Evolutionary conservation across 1,284 basidiomycete genomes (phyloP).

Genomic region (Malassezia sympodialis): DNA sequence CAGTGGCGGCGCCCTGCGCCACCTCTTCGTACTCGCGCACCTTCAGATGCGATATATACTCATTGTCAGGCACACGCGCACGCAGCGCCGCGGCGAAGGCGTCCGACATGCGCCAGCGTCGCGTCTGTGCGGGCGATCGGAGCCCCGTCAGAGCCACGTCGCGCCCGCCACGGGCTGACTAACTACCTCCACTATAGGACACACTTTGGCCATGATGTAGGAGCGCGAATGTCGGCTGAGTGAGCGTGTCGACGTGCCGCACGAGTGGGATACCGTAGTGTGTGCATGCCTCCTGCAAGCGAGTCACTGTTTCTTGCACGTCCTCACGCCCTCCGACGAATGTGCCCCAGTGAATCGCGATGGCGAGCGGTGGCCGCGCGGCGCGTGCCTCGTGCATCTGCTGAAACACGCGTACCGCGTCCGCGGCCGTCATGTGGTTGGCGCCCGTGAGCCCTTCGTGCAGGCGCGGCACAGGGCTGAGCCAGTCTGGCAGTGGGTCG

Average conservation of each 20-base stretch:
- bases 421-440: conserved; percentile 40
- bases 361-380: conserved; percentile 5
- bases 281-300: conserved; percentile 11
- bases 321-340: conserved; percentile 21
- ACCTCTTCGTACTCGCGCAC: conserved; percentile 34
- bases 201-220: conserved; percentile 19
- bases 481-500: conserved; percentile 27
- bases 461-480: conserved; percentile 32
- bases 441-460: conserved; percentile 31
- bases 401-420: conserved; percentile 29
- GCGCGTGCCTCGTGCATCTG: conserved; percentile 19
- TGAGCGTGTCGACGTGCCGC: not conserved
- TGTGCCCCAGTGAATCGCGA: conserved; percentile 34
- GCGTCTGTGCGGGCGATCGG: conserved; percentile 3
- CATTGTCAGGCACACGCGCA: conserved; percentile 28
- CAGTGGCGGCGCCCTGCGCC: not conserved
- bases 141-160: not conserved
- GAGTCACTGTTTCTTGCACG: conserved; percentile 4
- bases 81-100: conserved; percentile 39
- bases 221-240: conserved; percentile 8
- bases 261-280: not conserved
- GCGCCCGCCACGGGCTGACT: not conserved
- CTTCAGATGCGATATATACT: conserved; percentile 45
- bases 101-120: conserved; percentile 16
- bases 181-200: not conserved